phyloP scores from a whole-genome alignment of 139 green algal genomes.

The Auxenochlorella protothecoides region DNA sequence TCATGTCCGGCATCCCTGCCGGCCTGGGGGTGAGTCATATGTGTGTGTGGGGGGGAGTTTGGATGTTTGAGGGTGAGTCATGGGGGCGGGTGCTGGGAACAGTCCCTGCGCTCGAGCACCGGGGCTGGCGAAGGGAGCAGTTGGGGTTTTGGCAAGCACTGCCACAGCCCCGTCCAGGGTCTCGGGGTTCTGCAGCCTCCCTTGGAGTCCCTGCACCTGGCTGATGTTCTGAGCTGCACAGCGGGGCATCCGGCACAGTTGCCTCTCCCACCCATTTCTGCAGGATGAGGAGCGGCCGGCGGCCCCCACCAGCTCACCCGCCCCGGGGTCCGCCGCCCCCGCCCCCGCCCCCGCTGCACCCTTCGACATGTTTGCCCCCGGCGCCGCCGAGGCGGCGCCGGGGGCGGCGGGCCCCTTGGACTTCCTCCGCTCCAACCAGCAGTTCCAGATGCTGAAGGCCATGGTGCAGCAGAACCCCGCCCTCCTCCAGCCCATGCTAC shows the following conservation, averaged over 20 bases:
- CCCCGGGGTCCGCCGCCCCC: not conserved
- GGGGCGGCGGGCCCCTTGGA: conserved; percentile 47
- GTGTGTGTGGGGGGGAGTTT: too few relatives aligned
- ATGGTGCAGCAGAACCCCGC: conserved; percentile 83
- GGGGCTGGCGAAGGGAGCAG: too few relatives aligned
- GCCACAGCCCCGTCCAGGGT: too few relatives aligned
- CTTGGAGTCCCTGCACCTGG: too few relatives aligned
- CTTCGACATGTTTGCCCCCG: conserved; percentile 83
- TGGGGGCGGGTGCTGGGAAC: not conserved
- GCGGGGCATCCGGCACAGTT: too few relatives aligned
- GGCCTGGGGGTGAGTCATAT: not conserved
- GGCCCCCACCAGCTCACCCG: conserved; percentile 2
- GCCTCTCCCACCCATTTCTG: too few relatives aligned
- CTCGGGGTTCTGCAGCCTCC: too few relatives aligned
- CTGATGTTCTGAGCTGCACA: too few relatives aligned
- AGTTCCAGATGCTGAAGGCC: conserved; percentile 78
- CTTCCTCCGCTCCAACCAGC: conserved; percentile 62
- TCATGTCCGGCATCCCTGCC: conserved; percentile 88
- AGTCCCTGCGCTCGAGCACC: too few relatives aligned
- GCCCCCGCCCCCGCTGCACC: conserved; percentile 40
- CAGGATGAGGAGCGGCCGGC: too few relatives aligned
- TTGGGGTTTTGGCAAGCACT: too few relatives aligned
- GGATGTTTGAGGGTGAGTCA: not conserved
- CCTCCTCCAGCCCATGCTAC: conserved; percentile 92
- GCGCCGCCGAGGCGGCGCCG: conserved; percentile 7